Base-by-base conservation (phyloP, 2,329 filamentous ascomycete species). In the Trichoderma hamatum region DNA sequence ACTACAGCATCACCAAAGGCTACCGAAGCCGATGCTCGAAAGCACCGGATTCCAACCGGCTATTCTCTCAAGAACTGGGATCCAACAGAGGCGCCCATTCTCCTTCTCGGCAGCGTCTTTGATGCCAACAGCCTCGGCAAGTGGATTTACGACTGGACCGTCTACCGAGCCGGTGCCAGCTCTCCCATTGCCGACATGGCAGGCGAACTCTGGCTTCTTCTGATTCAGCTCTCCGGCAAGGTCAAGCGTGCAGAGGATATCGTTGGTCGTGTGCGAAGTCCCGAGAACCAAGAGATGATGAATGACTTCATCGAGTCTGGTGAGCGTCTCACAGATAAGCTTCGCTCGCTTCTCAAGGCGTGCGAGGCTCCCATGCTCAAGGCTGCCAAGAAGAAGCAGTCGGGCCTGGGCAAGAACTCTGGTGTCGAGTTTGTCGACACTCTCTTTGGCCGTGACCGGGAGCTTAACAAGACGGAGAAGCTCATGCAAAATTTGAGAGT, bases 141-240 rank as follows among this genome's bases (percentile, higher is more conserved):
- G 82, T 99, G 96, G 96, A 96, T 99, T 77, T 99, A 97, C 81
- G 96, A 98, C 85, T 99, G 96, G 96, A 97, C 96, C 21, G 93
- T 97, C 72, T 97, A 93, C 83, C 90, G 91, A 78, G 90, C 96
- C 74, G 93, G 93, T 46, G 88, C 93, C 16, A 88, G 88, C 51
- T 93, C 92, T 13, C 92, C 94, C 62, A 92, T 97, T 76, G 89
- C 94, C 65, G 94, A 97, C 73, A 90, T 97, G 80, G 94, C 96
- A 2, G 96, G 95, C 74, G 94, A 98, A 76, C 86, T 99, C 67
- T 99, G 96, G 96, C 87, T 98, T 28, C 86, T 97, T 60, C 87
- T 98, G 70, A 98, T 98, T 79, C 92, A 97, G 81, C 86, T 98
- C 56, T 92, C 94, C 16, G 94, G 93, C 78, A 97, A 98, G 84